Evolutionary conservation across 306 rosid genomes (phyloP), one percentile per base, ranked within the genome.

Genomic region (Dryas drummondii): DNA sequence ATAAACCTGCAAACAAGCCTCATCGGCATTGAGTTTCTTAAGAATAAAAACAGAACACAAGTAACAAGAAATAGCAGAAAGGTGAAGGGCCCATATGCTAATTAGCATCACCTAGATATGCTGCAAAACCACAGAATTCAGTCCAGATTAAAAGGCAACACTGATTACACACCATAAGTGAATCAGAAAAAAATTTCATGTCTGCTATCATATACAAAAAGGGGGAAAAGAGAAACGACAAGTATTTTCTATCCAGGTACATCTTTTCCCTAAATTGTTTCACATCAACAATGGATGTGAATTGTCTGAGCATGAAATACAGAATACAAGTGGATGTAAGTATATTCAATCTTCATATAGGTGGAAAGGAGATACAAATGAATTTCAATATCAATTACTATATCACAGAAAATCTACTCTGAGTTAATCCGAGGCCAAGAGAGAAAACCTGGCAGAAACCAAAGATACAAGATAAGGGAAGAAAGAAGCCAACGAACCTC

Each of bases 251-350:
- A 75, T 75, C 82, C 80, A 78, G 78, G 78, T 80, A 84, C 58
- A 75, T 75, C 47, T 76, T 72, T 74, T 65, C 22, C 22, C 22
- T 76, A 60, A 74, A 66, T 62, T 75, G 74, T 81, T 55, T 73
- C 80, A 51, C 70, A 66, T 64, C 65, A 73, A 67, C 52, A 75
- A 67, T 48, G 62, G 46, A 75, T 22, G 75, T 79, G 82, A 78
- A 78, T 56, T 51, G 41, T 68, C 82, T 57, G 65, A 68, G 80
- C 74, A 72, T 73, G 8, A 65, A 51, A 78, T 74, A 72, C 67
- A 73, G 76, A 82, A 79, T 89, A 83, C 88, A 88, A 76, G 79
- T 67, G 66, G 78, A 32, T 78, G 85, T 82, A 76, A 82, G 83
- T 81, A 76, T 80, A 76, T 80, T 74, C 76, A 76, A 77, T 66